A percentile compares a stretch with the other conserved stretches of the same genome.
These are phyloP conservation scores for Lactifluus hygrophoroides DNA, from an alignment of 768 basidiomycete species.

Conservation along the genomic window DNA sequence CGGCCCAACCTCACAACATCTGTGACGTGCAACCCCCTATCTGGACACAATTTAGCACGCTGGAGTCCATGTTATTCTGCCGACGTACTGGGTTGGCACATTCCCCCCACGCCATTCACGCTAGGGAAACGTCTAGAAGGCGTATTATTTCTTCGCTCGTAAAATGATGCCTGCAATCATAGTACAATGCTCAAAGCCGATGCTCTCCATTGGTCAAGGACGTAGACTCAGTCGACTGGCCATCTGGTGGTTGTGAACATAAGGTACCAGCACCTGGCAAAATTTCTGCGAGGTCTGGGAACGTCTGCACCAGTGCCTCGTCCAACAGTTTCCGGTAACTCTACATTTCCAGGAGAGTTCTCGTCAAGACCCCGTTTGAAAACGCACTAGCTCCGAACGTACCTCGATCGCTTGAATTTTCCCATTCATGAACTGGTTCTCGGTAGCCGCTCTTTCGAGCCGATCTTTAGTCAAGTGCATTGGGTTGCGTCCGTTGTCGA, in stretches of 20 bases:
- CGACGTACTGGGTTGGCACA: too few species aligned
- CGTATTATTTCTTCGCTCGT: too few species aligned
- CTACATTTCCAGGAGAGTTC: constrained; percentile 30
- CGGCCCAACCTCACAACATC: too few species aligned
- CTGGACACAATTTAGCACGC: too few species aligned
- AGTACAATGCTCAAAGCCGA: background rate
- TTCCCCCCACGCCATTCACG: too few species aligned
- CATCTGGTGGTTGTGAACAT: background rate
- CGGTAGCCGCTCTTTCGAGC: constrained; percentile 74
- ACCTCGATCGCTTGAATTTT: constrained; percentile 76
- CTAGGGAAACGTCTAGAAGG: too few species aligned
- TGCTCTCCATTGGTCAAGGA: constrained; percentile 5
- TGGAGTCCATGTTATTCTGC: too few species aligned
- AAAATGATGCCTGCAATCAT: too few species aligned
- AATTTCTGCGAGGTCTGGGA: constrained; percentile 48
- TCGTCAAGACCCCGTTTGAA: background rate
- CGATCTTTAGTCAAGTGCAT: constrained; percentile 75
- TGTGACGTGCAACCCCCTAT: too few species aligned
- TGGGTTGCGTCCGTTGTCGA: constrained; percentile 74
- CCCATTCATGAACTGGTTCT: constrained; percentile 89
- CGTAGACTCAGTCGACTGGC: background rate
- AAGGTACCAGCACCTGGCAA: background rate
- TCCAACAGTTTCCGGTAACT: constrained; percentile 61
- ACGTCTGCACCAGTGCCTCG: constrained; percentile 62
- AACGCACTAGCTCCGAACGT: constrained; percentile 20